Evolutionary conservation across 2,329 filamentous ascomycete genomes (phyloP).

Genomic region (Nakataea oryzae): DNA sequence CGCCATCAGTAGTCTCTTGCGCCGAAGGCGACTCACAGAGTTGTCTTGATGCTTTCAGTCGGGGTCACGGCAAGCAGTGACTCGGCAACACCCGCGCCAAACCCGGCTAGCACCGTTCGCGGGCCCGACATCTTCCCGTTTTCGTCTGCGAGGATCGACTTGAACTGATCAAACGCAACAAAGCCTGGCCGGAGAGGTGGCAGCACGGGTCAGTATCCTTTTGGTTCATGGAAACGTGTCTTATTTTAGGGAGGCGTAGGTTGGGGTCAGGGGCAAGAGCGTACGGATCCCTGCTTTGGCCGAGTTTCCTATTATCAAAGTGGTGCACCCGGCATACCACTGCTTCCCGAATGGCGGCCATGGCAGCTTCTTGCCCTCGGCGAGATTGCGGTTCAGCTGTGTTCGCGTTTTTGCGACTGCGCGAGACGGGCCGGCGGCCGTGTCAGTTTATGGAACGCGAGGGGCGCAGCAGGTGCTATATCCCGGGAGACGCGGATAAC

Average conservation of each 20-base stretch:
- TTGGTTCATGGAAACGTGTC: too few species aligned
- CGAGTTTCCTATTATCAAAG: slow-evolving; percentile 91
- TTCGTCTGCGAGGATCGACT: slow-evolving; percentile 67
- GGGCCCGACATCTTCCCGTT: slow-evolving; percentile 85
- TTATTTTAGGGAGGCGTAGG: too few species aligned
- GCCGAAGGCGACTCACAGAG: slow-evolving; percentile 44
- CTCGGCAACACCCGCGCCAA: slow-evolving; percentile 91
- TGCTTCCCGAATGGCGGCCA: slow-evolving; percentile 89
- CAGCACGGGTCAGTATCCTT: background rate
- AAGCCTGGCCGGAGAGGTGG: slow-evolving; percentile 46
- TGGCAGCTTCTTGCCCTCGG: slow-evolving; percentile 76
- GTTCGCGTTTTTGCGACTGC: slow-evolving; percentile 87
- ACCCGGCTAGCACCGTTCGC: slow-evolving; percentile 83
- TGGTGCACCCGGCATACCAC: slow-evolving; percentile 98
- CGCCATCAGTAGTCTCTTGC: background rate
- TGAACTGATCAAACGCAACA: slow-evolving; percentile 94
- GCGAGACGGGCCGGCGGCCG: slow-evolving; percentile 6
- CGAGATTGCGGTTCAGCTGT: slow-evolving; percentile 79
- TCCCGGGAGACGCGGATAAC: too few species aligned
- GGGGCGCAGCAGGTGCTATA: background rate
- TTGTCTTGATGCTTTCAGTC: slow-evolving; percentile 97
- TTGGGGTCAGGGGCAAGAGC: slow-evolving; percentile 15
- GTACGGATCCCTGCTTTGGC: slow-evolving; percentile 89
- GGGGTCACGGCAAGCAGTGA: slow-evolving; percentile 89
- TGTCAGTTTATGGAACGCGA: slow-evolving; percentile 5